Evolutionary conservation across 2,329 filamentous ascomycete species (phyloP), one percentile per base, ranked within the genome.

Genomic region (Ophiostoma quercus): DNA sequence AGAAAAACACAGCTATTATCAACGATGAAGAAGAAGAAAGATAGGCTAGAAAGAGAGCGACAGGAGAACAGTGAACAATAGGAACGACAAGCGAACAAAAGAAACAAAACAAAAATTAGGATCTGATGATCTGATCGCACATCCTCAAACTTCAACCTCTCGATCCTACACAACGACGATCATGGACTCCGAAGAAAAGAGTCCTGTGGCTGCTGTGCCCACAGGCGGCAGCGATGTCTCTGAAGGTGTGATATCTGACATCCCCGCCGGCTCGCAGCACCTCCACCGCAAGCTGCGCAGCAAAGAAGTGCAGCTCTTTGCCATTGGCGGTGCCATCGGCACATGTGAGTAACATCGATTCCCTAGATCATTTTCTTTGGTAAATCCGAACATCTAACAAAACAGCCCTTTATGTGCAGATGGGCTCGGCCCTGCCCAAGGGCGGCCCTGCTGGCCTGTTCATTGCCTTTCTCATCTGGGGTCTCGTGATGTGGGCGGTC

Each of bases 321-420:
- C 72, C 41, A 89, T 89, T 70, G 87, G 87, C 54, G 87, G 87
- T 0, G 88, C 87, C 7, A 88, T 89, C 72, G 87, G 87, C 22
- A 89, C 86, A 1, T 73, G 71, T 65, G 19, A 34, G 62, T 39
- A 7, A 2, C 29, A 16, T 37, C 32, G 1, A 1, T 19, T 12
- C 8, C 9, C 34, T 16, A 7, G 7, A 6, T 8, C 2, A 39
- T 22, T 63, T 14, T 3, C 62, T 12, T 19, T n/a, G 16, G 16
- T 6, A 14, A 12, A 1, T 39, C 34, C n/a, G 4, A 70, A 39
- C 34, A 2, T 41, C n/a, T 47, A 47, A 47, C 43, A n/a, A 47
- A 16, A 9, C 71, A 73, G 85, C 84, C 19, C 78, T 88, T 2
- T 87, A 83, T 75, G 84, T 87, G 43, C 82, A 85, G 75, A 89